Percentiles rank a stretch among this genome's conserved stretches.
Conservation (phyloP, 345 rosid genomes). For the Chamaenerion angustifolium region DNA sequence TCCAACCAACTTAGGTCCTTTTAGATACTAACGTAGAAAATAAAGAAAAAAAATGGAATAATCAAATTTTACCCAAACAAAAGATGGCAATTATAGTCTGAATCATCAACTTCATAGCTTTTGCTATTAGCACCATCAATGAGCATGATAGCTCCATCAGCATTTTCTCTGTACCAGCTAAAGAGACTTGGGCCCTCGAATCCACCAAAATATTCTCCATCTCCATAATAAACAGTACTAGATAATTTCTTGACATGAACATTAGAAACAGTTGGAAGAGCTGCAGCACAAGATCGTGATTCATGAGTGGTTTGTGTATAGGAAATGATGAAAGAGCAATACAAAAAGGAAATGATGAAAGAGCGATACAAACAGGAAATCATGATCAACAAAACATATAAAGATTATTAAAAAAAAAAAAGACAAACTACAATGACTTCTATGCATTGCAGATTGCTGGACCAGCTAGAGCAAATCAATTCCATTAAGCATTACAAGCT, state of each 20-base stretch:
- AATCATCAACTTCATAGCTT: slow-evolving; percentile 67
- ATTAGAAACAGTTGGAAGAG: slow-evolving; percentile 53
- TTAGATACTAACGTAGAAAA: neutral
- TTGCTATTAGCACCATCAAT: slow-evolving; percentile 56
- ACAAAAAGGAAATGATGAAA: neutral
- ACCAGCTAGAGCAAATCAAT: too few relatives aligned
- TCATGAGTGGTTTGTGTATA: slow-evolving; percentile 4
- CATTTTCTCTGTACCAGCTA: slow-evolving; percentile 87
- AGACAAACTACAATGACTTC: too few relatives aligned
- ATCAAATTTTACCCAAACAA: slow-evolving; percentile 57
- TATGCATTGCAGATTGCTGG: too few relatives aligned
- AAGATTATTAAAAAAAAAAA: too few relatives aligned
- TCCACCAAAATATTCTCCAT: slow-evolving; percentile 93
- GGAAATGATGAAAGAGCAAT: slow-evolving; percentile 2
- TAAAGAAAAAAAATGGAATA: slow-evolving; percentile 5
- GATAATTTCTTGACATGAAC: slow-evolving; percentile 55
- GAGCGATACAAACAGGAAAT: neutral
- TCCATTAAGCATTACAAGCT: too few relatives aligned
- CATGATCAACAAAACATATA: too few relatives aligned
- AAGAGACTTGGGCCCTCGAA: slow-evolving; percentile 75
- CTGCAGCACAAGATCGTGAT: slow-evolving; percentile 28
- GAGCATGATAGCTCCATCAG: slow-evolving; percentile 54
- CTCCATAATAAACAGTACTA: slow-evolving; percentile 55
- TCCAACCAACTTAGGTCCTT: too few relatives aligned
- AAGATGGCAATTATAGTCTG: slow-evolving; percentile 69